Percentiles rank a stretch among this genome's conserved stretches.
Conservation (phyloP, 805 yeast genomes). For the Starmerella sp. region DNA sequence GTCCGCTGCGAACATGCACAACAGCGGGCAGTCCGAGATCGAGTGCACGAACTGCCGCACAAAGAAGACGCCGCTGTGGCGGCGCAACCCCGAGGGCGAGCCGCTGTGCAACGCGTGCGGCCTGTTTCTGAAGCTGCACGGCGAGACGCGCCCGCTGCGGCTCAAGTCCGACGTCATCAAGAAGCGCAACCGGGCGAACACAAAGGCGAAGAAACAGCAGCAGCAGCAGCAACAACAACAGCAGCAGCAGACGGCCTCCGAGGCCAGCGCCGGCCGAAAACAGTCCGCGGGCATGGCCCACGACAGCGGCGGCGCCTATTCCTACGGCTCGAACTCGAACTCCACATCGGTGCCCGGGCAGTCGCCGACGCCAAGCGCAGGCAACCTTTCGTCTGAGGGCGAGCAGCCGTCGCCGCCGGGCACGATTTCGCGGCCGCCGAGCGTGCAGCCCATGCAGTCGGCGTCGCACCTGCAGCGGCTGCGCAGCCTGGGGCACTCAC, state of each 20-base stretch:
- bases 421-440: constrained; percentile 3
- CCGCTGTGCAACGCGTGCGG: constrained; percentile 97
- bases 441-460: neutral
- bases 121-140: constrained; percentile 79
- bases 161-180: constrained; percentile 87
- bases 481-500: constrained; percentile 11
- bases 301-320: too few species aligned
- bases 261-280: neutral
- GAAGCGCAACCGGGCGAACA: constrained; percentile 59
- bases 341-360: neutral
- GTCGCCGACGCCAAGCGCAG: neutral
- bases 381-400: constrained; percentile 5
- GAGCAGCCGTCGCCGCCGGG: constrained; percentile 3
- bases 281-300: neutral
- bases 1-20: neutral
- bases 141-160: constrained; percentile 90
- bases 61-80: constrained; percentile 87
- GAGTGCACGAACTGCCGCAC: constrained; percentile 85
- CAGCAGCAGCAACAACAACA: neutral
- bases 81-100: constrained; percentile 87
- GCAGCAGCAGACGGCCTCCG: neutral
- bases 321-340: neutral
- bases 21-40: constrained; percentile 8
- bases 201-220: constrained; percentile 9
- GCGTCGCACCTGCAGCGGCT: constrained; percentile 7